Base-by-base conservation (phyloP, 495 filamentous ascomycete species). In the Xylaria bambusicola region DNA sequence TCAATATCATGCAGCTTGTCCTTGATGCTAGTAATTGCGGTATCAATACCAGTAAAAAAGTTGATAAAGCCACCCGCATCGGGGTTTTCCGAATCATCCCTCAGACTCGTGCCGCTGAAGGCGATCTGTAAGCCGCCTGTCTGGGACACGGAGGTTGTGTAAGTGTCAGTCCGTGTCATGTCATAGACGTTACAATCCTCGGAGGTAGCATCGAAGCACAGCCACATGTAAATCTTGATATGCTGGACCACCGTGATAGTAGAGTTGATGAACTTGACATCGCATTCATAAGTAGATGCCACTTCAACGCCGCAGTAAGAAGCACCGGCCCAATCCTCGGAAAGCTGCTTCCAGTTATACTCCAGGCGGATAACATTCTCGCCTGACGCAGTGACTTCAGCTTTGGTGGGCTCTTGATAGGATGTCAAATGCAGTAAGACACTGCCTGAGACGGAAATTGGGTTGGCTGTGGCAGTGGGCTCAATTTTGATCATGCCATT, bases 191-290 rank as follows among this genome's bases (percentile, higher is more conserved):
- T 50, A 13, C 27, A 36, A 9, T 35, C 47, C n/a, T 35, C 6
- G 0, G 24, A 27, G 27, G 47, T 35, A 18, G 31, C 31, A 18
- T 50, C 47, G 29, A 50, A 50, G 47, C 47, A n/a, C 9, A 50
- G 17, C 47, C 47, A 50, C 15, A 50, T 36, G 17, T 35, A 35
- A 13, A 50, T 36, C 27, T 20, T 21, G 29, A 50, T 36, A 36
- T 36, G 47, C 47, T 50, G 47, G n/a, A 36, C 29, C 27, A 50
- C 47, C 27, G 47, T 50, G 47, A 50, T 50, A n/a, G 23, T 31
- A n/a, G 8, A 35, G 10, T 27, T 18, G 3, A 35, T 50, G 29
- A 50, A 50, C 5, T 12, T 17, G 6, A 50, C 47, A 15, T 50
- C 47, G 9, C 47, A 50, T 29, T 3, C 18, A 31, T 50, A 50